A percentile compares a stretch with the other conserved stretches of the same genome.
Conservation (phyloP, 202 grass and related monocot genomes). For the Alloteropsis angusta region DNA sequence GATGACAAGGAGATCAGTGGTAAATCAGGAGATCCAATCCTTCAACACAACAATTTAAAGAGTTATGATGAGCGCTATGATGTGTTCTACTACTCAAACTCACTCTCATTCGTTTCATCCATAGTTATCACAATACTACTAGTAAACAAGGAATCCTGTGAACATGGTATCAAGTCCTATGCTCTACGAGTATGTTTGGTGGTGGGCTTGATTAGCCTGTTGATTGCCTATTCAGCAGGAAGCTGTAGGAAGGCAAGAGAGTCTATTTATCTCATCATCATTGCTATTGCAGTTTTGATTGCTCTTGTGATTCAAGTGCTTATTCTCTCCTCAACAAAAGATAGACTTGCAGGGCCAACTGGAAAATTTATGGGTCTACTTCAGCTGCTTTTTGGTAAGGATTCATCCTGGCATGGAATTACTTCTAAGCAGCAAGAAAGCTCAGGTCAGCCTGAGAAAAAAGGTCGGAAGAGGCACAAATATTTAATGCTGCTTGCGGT, state of each 20-base stretch:
- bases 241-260: conserved; percentile 1
- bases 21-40: conserved; percentile 29
- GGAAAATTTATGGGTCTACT: neutral
- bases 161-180: conserved; percentile 16
- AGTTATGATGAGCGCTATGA: conserved; percentile 32
- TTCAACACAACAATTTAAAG: conserved; percentile 4
- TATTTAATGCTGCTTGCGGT: conserved; percentile 46
- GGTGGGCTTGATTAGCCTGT: conserved; percentile 30
- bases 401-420: neutral
- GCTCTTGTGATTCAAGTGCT: conserved; percentile 36
- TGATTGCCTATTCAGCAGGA: conserved; percentile 33
- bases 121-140: conserved; percentile 44
- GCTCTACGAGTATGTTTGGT: conserved; percentile 24
- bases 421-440: neutral
- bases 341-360: neutral
- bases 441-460: neutral
- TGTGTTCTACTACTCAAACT: conserved; percentile 52
- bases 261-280: conserved; percentile 8
- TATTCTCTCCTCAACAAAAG: conserved; percentile 1
- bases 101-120: conserved; percentile 33
- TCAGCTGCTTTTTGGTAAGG: neutral
- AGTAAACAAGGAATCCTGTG: conserved; percentile 36
- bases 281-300: conserved; percentile 27
- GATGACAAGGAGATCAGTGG: neutral
- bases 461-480: conserved; percentile 22